Evolutionary conservation across 306 rosid genomes (phyloP).

Genomic region (Senna tora): DNA sequence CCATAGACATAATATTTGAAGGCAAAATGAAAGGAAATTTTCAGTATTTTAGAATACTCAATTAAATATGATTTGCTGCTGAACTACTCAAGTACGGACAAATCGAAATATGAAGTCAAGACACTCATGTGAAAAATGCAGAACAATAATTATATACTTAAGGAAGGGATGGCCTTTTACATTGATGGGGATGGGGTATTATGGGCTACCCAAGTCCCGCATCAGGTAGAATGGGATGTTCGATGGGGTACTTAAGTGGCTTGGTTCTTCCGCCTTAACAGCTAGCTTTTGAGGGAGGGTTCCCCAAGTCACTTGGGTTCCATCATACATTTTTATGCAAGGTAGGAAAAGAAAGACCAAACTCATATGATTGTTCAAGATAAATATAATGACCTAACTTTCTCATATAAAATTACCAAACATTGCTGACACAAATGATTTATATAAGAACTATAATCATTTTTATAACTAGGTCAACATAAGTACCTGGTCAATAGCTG

Average conservation of each 20-base stretch:
- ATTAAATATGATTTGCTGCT: neutral
- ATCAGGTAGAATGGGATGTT: no score
- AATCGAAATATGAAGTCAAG: neutral
- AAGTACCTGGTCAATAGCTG: conserved; percentile 94
- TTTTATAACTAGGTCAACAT: conserved; percentile 26
- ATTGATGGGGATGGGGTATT: no score
- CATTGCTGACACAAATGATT: conserved; percentile 3
- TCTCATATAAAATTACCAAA: conserved; percentile 9
- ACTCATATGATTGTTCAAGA: conserved; percentile 15
- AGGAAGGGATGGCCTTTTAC: conserved; percentile 6
- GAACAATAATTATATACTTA: neutral
- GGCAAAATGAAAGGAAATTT: neutral
- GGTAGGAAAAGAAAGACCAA: neutral
- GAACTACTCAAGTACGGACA: no score
- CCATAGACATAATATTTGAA: neutral
- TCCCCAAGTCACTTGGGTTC: no score
- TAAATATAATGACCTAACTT: conserved; percentile 2
- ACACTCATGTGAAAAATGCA: neutral
- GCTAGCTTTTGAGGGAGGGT: no score
- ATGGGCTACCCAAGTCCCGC: no score
- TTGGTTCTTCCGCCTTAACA: no score
- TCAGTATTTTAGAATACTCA: neutral
- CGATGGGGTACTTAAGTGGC: no score
- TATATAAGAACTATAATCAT: conserved; percentile 19
- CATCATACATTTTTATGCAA: neutral